Percentiles rank a stretch among this genome's conserved stretches.
These are phyloP conservation scores for Ogataea allantospora DNA, from an alignment of 805 yeast genomes.

Conservation along the genomic window DNA sequence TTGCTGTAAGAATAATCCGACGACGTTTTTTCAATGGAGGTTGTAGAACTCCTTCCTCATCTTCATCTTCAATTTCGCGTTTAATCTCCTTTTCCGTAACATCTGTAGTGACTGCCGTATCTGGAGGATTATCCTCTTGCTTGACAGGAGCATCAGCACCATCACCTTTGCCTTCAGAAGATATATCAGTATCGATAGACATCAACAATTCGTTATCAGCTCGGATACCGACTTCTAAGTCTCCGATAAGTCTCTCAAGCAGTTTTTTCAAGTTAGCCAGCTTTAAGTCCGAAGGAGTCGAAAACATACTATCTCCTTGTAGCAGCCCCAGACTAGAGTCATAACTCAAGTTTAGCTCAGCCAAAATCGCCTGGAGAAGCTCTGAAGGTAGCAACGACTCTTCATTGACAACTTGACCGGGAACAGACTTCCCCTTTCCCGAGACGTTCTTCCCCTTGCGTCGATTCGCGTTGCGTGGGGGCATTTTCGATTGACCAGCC, in stretches of 20 bases:
- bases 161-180: slow-evolving; percentile 7
- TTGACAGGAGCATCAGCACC: slow-evolving; percentile 8
- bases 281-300: slow-evolving; percentile 32
- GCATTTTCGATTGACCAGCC: slow-evolving; percentile 19
- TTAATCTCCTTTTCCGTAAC: slow-evolving; percentile 1
- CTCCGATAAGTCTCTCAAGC: slow-evolving; percentile 40
- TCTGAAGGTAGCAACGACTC: slow-evolving; percentile 34
- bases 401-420: slow-evolving; percentile 7
- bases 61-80: slow-evolving; percentile 16
- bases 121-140: slow-evolving; percentile 12
- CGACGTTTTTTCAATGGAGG: slow-evolving; percentile 22
- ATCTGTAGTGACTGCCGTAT: not conserved
- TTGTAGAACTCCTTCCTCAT: slow-evolving; percentile 20
- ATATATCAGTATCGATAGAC: slow-evolving; percentile 20
- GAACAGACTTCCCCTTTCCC: slow-evolving; percentile 20
- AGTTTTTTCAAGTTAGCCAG: slow-evolving; percentile 31
- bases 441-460: slow-evolving; percentile 26
- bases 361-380: slow-evolving; percentile 49
- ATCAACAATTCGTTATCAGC: slow-evolving; percentile 23
- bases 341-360: slow-evolving; percentile 51
- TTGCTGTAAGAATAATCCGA: slow-evolving; percentile 20
- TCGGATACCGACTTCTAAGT: slow-evolving; percentile 35
- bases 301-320: slow-evolving; percentile 50
- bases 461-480: slow-evolving; percentile 24
- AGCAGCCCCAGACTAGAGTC: slow-evolving; percentile 59